Percentiles rank a stretch among this genome's conserved stretches.
Evolutionary conservation across 2,329 filamentous ascomycete species (phyloP).

Genomic region (Paracorniculantispora psalliotae): DNA sequence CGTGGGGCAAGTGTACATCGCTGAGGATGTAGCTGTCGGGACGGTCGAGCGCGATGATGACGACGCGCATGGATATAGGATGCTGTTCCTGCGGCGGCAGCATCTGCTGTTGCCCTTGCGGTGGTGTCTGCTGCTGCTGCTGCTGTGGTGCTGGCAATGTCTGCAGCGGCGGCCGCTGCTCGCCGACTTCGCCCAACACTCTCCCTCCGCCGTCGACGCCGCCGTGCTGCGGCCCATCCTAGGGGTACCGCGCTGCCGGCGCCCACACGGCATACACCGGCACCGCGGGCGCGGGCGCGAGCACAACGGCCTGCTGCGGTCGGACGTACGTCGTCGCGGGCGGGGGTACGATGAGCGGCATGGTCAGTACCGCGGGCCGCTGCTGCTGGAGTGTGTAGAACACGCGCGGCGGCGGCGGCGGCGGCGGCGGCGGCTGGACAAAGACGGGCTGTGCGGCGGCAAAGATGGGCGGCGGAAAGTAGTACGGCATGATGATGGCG

Average conservation of each 20-base stretch:
- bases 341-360: slow-evolving; percentile 15
- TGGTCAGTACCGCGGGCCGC: background rate
- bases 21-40: background rate
- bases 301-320: background rate
- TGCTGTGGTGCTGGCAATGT: background rate
- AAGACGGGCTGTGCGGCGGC: background rate
- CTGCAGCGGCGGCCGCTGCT: background rate
- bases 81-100: background rate
- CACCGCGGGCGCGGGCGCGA: background rate
- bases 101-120: background rate
- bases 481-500: slow-evolving; percentile 20
- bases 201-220: background rate
- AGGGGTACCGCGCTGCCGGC: background rate
- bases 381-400: slow-evolving; percentile 15
- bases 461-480: slow-evolving; percentile 24
- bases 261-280: background rate
- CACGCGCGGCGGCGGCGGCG: slow-evolving; percentile 9
- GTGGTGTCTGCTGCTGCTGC: background rate
- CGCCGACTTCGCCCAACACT: background rate
- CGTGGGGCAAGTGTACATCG: slow-evolving; percentile 5
- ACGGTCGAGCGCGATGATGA: background rate
- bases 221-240: background rate
- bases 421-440: background rate
- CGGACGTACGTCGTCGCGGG: slow-evolving; percentile 13
- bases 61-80: slow-evolving; percentile 4